Conservation (phyloP, 345 rosid species). For the Limnanthes douglasii region DNA sequence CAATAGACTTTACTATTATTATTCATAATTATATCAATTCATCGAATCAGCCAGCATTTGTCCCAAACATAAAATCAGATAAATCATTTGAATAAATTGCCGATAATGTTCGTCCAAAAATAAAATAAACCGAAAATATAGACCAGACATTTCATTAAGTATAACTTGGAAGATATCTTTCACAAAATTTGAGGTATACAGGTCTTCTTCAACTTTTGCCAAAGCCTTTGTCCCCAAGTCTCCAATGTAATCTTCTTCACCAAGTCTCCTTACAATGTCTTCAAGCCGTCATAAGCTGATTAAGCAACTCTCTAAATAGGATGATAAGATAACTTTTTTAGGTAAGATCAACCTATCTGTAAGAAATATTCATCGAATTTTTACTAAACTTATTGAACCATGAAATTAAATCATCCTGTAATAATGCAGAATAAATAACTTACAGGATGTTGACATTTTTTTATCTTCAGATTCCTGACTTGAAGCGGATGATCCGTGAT, state of each 20-base stretch:
- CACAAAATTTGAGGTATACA: slow-evolving; percentile 28
- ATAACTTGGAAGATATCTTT: slow-evolving; percentile 48
- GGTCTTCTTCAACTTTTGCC: slow-evolving; percentile 38
- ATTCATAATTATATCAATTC: slow-evolving; percentile 74
- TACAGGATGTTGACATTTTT: no score
- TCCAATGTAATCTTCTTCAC: slow-evolving; percentile 34
- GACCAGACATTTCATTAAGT: slow-evolving; percentile 54
- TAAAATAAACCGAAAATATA: slow-evolving; percentile 74
- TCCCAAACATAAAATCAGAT: slow-evolving; percentile 97
- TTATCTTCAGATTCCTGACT: no score
- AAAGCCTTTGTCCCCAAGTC: slow-evolving; percentile 16
- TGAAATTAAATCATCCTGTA: no score
- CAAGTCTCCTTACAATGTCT: slow-evolving; percentile 30
- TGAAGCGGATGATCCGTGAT: no score
- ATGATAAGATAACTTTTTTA: slow-evolving; percentile 9
- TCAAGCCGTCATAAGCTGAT: slow-evolving; percentile 30
- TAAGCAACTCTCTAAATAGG: slow-evolving; percentile 13
- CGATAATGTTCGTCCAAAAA: slow-evolving; percentile 73
- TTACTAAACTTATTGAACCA: no score
- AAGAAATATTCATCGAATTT: no score
- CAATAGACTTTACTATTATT: slow-evolving; percentile 1
- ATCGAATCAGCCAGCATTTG: slow-evolving; percentile 83
- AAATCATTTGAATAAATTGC: slow-evolving; percentile 94
- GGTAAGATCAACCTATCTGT: slow-evolving; percentile 11
- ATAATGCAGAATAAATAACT: no score